Percentiles rank a stretch among this genome's conserved stretches.
phyloP scores from a whole-genome alignment of 495 filamentous ascomycete genomes.

The Penicillium nucicola region DNA sequence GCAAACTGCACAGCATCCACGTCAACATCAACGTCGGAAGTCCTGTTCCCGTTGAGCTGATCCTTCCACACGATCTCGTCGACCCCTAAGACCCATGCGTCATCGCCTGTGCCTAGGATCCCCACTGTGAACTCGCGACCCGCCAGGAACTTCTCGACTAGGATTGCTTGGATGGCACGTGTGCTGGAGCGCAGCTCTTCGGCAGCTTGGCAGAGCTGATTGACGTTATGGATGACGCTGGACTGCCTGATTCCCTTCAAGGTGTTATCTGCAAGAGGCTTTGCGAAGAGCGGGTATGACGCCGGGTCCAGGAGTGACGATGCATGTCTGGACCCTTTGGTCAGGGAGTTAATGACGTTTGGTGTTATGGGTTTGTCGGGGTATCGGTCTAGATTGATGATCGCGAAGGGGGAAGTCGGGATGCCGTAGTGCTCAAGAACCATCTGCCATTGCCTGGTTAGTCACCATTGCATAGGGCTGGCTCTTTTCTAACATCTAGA shows the following conservation, averaged over 20 bases:
- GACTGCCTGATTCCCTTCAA: slow-evolving; percentile 15
- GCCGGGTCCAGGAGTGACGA: neutral
- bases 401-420: slow-evolving; percentile 15
- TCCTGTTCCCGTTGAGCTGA: too few species aligned
- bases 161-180: slow-evolving; percentile 12
- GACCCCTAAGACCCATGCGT: neutral
- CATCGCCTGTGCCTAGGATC: slow-evolving; percentile 18
- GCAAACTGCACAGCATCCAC: neutral
- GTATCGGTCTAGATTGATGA: slow-evolving; percentile 1
- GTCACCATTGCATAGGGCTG: too few species aligned
- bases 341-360: neutral
- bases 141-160: slow-evolving; percentile 21
- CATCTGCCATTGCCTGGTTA: slow-evolving; percentile 5
- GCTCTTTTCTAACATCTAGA: too few species aligned
- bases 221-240: slow-evolving; percentile 15
- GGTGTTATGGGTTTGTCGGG: neutral
- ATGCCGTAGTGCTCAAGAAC: slow-evolving; percentile 16
- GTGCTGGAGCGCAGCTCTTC: neutral
- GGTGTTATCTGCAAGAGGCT: slow-evolving; percentile 13
- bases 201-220: slow-evolving; percentile 6
- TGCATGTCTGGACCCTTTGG: neutral
- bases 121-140: slow-evolving; percentile 25
- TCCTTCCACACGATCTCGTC: neutral
- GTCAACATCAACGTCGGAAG: neutral
- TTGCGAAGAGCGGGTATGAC: slow-evolving; percentile 17